These are phyloP conservation scores for Rhodotorula mucilaginosa DNA, from an alignment of 1,284 basidiomycete genomes.

Conservation along the genomic window DNA sequence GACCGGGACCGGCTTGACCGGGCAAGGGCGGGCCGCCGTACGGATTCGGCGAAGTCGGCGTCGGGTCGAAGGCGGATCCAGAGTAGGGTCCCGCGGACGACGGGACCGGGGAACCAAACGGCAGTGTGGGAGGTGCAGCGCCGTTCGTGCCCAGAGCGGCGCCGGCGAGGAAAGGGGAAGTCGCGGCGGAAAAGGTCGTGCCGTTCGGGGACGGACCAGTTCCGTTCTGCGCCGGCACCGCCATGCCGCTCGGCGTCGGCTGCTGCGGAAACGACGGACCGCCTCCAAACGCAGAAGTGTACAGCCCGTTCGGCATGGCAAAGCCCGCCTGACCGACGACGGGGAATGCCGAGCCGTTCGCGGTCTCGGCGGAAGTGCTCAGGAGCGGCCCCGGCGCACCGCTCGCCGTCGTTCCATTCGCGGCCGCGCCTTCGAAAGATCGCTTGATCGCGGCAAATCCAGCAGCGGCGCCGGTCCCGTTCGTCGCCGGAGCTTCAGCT, in stretches of 20 bases:
- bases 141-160: neutral
- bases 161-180: constrained; percentile 23
- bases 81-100: constrained; percentile 8
- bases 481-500: neutral
- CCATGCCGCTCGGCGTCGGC: constrained; percentile 5
- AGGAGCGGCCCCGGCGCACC: neutral
- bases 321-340: constrained; percentile 11
- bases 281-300: constrained; percentile 5
- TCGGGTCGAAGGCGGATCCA: constrained; percentile 17
- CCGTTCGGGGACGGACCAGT: constrained; percentile 5
- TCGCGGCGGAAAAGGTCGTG: constrained; percentile 10
- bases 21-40: constrained; percentile 18
- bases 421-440: constrained; percentile 27
- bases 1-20: neutral
- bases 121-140: neutral
- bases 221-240: neutral
- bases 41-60: constrained; percentile 32
- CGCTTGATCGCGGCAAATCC: constrained; percentile 39
- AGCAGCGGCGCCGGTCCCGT: constrained; percentile 9
- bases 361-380: neutral
- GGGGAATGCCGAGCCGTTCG: neutral
- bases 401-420: neutral
- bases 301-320: constrained; percentile 7
- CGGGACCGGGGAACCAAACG: constrained; percentile 13
- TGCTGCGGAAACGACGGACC: constrained; percentile 7